A percentile compares a stretch with the other conserved stretches of the same genome.
These are phyloP conservation scores for Mucor irregularis DNA, from an alignment of 371 early-diverging fungal species.

Conservation along the genomic window DNA sequence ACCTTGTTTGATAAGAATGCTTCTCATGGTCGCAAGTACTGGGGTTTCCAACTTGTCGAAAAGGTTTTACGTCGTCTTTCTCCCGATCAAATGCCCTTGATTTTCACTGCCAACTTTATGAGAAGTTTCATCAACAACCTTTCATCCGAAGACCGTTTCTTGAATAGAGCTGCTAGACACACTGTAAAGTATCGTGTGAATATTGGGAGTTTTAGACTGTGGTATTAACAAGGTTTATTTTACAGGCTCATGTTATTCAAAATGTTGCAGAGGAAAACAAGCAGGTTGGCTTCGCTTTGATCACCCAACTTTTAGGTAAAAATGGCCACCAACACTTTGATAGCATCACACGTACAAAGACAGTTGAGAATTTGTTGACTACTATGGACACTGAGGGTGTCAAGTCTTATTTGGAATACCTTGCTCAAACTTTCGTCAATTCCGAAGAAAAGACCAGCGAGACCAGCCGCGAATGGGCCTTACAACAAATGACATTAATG, in stretches of 20 bases:
- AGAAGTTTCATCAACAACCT: slow-evolving; percentile 82
- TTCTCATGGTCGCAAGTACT: slow-evolving; percentile 83
- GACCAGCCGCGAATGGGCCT: slow-evolving; percentile 72
- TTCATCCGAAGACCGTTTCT: slow-evolving; percentile 67
- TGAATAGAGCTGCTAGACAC: slow-evolving; percentile 78
- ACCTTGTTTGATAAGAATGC: slow-evolving; percentile 70
- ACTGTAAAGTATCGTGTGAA: slow-evolving; percentile 47
- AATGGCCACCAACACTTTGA: slow-evolving; percentile 75
- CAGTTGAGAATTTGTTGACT: slow-evolving; percentile 73
- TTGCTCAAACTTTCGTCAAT: slow-evolving; percentile 66
- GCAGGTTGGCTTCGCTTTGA: slow-evolving; percentile 43
- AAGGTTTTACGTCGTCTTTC: slow-evolving; percentile 65
- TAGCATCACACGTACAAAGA: slow-evolving; percentile 71
- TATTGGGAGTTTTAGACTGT: neutral
- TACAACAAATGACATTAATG: slow-evolving; percentile 79
- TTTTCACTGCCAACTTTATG: slow-evolving; percentile 85
- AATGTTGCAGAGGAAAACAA: slow-evolving; percentile 44
- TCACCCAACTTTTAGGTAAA: slow-evolving; percentile 74
- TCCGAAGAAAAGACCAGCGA: slow-evolving; percentile 20
- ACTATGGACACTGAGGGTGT: slow-evolving; percentile 71
- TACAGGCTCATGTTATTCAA: slow-evolving; percentile 49
- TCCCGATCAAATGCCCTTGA: slow-evolving; percentile 64
- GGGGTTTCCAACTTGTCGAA: slow-evolving; percentile 85
- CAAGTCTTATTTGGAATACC: slow-evolving; percentile 68
- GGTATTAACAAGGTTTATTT: slow-evolving; percentile 11